Conservation (phyloP, 176 grass and related monocot genomes). For the Oryza nivara region DNA sequence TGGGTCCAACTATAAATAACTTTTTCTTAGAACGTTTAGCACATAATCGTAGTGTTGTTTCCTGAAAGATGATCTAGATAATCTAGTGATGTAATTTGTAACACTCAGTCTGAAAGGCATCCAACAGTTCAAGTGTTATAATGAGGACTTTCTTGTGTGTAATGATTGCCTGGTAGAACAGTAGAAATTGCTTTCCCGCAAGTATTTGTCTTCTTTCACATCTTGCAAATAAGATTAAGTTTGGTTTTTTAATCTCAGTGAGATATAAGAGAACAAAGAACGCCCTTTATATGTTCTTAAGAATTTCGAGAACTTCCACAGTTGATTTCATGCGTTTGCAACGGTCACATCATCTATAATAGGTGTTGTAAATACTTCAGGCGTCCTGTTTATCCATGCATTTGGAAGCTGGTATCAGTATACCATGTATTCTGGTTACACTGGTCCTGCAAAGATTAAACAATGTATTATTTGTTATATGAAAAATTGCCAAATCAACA, state of each 20-base stretch:
- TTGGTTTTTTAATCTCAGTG: no score
- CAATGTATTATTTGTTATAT: not conserved
- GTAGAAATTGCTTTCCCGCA: no score
- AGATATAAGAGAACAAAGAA: no score
- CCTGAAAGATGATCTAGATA: not conserved
- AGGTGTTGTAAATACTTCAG: not conserved
- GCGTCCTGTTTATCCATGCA: no score
- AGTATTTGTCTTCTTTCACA: no score
- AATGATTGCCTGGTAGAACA: not conserved
- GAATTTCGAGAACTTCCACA: not conserved
- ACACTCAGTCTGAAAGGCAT: not conserved
- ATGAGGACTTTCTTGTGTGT: no score
- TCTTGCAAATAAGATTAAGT: no score
- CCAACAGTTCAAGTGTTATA: not conserved
- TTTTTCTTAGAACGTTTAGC: constrained; percentile 10
- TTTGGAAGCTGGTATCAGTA: not conserved
- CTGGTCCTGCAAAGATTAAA: constrained; percentile 15
- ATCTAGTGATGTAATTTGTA: constrained; percentile 8
- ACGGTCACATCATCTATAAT: not conserved
- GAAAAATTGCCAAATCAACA: constrained; percentile 19
- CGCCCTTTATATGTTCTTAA: not conserved
- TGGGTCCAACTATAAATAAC: not conserved
- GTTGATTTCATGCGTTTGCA: not conserved
- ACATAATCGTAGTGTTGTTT: not conserved
- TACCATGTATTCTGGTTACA: not conserved